Conservation (phyloP, 495 filamentous ascomycete genomes). For the Pyrenula aspistea region DNA sequence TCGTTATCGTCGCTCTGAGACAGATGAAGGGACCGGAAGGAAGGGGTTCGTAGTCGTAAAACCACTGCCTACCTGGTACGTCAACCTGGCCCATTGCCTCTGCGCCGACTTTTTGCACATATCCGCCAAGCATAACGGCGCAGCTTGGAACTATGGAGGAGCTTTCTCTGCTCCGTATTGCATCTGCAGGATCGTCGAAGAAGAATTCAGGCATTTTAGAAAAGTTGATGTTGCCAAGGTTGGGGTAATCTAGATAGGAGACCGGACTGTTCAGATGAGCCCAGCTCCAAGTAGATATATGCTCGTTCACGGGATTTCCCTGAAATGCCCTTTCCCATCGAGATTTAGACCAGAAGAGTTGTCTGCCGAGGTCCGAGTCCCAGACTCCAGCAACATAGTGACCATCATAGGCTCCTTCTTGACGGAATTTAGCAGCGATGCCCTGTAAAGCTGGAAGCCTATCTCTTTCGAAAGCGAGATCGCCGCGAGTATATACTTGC, state of each 20-base stretch:
- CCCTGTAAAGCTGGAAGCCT: not conserved
- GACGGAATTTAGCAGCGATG: not conserved
- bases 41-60: not conserved
- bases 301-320: not conserved
- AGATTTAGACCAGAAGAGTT: not conserved
- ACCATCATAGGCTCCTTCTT: not conserved
- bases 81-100: not conserved
- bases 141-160: not conserved
- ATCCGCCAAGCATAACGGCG: not conserved
- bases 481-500: not conserved
- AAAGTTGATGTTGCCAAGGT: not conserved
- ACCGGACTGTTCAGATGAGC: not conserved
- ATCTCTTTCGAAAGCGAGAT: not conserved
- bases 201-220: not conserved
- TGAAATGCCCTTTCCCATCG: not conserved
- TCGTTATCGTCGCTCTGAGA: not conserved
- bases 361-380: not conserved
- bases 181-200: not conserved
- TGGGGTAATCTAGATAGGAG: not conserved
- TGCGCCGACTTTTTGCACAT: not conserved
- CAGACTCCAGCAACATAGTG: not conserved
- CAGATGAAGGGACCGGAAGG: not conserved
- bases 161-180: not conserved
- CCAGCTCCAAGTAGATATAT: not conserved
- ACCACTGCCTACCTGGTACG: not conserved